Conservation (phyloP, 225 moss, liverwort and hornwort species). For the Sphagnum contortum region DNA sequence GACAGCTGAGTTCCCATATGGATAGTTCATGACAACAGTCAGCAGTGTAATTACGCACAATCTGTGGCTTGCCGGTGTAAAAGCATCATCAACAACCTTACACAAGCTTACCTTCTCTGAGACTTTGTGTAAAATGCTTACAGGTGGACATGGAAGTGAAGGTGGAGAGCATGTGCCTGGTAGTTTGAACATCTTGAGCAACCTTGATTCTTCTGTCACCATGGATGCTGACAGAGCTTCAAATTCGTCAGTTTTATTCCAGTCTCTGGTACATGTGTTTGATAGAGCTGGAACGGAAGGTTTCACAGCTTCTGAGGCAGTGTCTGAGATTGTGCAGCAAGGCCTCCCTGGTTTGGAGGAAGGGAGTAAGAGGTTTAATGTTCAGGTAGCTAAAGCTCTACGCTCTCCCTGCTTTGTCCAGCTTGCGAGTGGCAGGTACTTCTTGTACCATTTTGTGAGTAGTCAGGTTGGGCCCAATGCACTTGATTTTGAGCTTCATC, state of each 20-base stretch:
- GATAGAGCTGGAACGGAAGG: constrained; percentile 48
- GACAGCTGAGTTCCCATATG: no score
- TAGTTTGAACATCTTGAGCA: no score
- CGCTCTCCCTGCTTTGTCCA: constrained; percentile 65
- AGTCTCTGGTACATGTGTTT: constrained; percentile 35
- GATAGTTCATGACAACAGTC: no score
- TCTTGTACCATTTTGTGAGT: constrained; percentile 23
- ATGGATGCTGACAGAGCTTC: no score
- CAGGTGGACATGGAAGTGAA: no score
- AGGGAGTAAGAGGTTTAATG: constrained; percentile 51
- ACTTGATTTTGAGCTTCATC: constrained; percentile 11
- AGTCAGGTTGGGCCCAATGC: constrained; percentile 28
- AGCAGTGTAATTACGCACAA: no score
- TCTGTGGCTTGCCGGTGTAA: no score
- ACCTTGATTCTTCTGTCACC: no score
- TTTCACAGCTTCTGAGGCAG: constrained; percentile 70
- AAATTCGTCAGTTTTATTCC: constrained; percentile 9
- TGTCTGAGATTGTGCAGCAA: constrained; percentile 61
- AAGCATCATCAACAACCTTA: no score
- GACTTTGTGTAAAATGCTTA: no score
- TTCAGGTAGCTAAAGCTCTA: constrained; percentile 72
- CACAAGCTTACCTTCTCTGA: no score
- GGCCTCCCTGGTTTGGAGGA: constrained; percentile 73
- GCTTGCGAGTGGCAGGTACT: constrained; percentile 72
- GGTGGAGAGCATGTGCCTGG: no score